Conservation (phyloP, 352 stramenopile genomes). For the Globisporangium takayamanum region DNA sequence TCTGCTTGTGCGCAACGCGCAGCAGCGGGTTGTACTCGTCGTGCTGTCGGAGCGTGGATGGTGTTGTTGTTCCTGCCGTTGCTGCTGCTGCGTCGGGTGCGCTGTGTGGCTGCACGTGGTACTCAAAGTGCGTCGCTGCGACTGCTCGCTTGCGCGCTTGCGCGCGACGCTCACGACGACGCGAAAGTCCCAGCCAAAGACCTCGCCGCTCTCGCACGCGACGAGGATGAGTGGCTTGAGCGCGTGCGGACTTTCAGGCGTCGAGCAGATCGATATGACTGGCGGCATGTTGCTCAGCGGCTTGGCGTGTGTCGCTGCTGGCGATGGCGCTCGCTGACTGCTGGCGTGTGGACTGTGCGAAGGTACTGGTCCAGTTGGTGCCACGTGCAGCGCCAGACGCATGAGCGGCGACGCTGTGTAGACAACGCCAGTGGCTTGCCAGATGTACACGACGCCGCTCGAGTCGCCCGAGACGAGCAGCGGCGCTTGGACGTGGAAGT, state of each 20-base stretch:
- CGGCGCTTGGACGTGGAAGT: constrained; percentile 33
- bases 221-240: constrained; percentile 12
- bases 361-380: background rate
- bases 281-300: constrained; percentile 1
- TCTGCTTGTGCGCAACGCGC: constrained; percentile 23
- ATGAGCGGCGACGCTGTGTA: constrained; percentile 25
- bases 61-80: background rate
- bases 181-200: constrained; percentile 22
- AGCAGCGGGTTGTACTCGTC: constrained; percentile 24
- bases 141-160: constrained; percentile 10
- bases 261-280: constrained; percentile 26
- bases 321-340: background rate
- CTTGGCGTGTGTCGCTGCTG: background rate
- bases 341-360: background rate
- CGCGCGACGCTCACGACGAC: constrained; percentile 14
- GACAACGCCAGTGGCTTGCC: constrained; percentile 23
- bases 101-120: constrained; percentile 4
- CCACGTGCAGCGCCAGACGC: constrained; percentile 12
- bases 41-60: background rate
- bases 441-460: constrained; percentile 34
- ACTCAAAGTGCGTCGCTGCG: constrained; percentile 13
- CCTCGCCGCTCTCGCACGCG: constrained; percentile 8
- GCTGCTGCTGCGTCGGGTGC: background rate
- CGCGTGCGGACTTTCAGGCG: constrained; percentile 8
- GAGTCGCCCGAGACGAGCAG: constrained; percentile 45